Base-by-base conservation (phyloP, 176 grass and related monocot genomes). In the Typha latifolia region DNA sequence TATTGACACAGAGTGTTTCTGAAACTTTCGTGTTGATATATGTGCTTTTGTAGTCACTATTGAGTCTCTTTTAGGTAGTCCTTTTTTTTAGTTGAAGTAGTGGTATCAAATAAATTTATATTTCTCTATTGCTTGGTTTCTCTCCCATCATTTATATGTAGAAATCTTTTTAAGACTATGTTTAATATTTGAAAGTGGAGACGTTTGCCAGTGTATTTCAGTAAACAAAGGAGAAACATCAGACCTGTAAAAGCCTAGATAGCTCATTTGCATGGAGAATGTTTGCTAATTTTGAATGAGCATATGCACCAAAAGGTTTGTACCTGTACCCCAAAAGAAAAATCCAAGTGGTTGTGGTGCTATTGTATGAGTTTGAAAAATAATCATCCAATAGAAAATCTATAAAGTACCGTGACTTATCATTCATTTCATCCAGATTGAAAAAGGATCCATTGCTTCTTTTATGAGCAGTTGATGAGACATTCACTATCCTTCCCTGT, bases 201-300 rank as follows among this genome's bases (percentile, higher is more conserved):
- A 10, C 37, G 14, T 74, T 51, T 12, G n/a, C 63, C 4, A 24
- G 51, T 53, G 32, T 47, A 23, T 48, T 32, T 20, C 63, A 48
- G 52, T 53, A 26, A 29, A 68, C 43, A 14, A 57, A 32, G 62
- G 22, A 53, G 16, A 71, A 32, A 69, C 19, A 23, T 1, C 53
- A 22, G 2, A 96, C 89, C 83, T 87, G 69, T 67, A 97, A 70
- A 73, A 34, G 72, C 66, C 66, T 79, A 23, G 89, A 75, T 47
- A 99, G 70, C 66, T 90, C 94, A 66, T 90, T 97, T 62, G 89
- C 78, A 47, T 99, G 94, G 24, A 93, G 83, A 73, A 90, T 87
- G 69, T 93, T 97, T 21, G 89, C 93, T 49, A 92, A 64, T 80
- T 97, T 97, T 9, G 88, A 97, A 69, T 84, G 85, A 2, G 69